These are phyloP conservation scores for Trichoderma simmonsii DNA, from an alignment of 2,329 filamentous ascomycete species.

Conservation along the genomic window DNA sequence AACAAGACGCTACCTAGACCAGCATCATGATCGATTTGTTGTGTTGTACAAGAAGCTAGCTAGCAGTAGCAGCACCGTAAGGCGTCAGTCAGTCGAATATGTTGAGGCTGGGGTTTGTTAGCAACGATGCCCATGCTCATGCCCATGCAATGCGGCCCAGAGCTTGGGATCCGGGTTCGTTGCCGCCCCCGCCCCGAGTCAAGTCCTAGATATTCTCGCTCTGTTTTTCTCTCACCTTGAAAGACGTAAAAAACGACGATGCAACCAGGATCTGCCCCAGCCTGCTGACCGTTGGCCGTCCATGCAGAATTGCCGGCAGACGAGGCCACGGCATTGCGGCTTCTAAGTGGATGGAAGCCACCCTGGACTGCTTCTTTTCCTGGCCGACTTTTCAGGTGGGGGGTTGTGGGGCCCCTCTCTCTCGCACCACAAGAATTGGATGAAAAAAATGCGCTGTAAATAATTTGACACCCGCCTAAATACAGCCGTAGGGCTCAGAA, in stretches of 20 bases:
- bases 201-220: neutral
- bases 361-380: neutral
- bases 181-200: neutral
- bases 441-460: neutral
- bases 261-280: constrained; percentile 2
- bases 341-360: neutral
- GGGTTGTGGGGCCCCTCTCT: neutral
- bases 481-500: neutral
- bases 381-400: neutral
- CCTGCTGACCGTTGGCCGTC: neutral
- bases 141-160: neutral
- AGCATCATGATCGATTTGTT: neutral
- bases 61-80: neutral
- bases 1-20: no score
- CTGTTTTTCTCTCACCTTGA: neutral
- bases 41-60: neutral
- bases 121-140: neutral
- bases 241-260: neutral
- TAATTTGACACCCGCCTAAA: neutral
- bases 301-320: constrained; percentile 1
- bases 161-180: neutral
- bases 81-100: neutral
- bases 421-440: neutral
- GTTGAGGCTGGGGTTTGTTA: neutral
- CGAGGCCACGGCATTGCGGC: neutral